These are phyloP conservation scores for Calonectria multiphialidica DNA, from an alignment of 2,329 filamentous ascomycete genomes.

Conservation along the genomic window DNA sequence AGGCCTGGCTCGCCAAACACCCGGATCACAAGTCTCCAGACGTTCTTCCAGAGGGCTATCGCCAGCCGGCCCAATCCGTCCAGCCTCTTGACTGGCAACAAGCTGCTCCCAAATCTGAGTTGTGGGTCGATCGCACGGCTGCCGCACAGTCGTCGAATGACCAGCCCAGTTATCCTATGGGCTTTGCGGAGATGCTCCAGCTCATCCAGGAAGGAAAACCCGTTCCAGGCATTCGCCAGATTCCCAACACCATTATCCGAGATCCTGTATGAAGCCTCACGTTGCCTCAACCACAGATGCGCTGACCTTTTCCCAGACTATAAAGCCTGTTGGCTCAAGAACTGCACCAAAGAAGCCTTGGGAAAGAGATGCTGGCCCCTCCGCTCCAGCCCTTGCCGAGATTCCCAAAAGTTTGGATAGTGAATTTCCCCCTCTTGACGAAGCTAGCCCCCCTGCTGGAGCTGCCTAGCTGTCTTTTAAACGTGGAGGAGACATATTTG, in stretches of 20 bases:
- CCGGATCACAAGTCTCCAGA: constrained; percentile 50
- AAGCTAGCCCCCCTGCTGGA: constrained; percentile 16
- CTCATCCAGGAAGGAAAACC: constrained; percentile 85
- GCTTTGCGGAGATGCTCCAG: constrained; percentile 87
- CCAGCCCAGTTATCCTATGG: constrained; percentile 81
- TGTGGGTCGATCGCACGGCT: constrained; percentile 57
- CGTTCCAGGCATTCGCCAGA: constrained; percentile 88
- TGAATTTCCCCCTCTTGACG: constrained; percentile 50
- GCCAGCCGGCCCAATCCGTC: constrained; percentile 12
- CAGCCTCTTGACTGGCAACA: constrained; percentile 59
- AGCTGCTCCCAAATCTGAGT: constrained; percentile 61
- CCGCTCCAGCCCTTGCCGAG: constrained; percentile 33
- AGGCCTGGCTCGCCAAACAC: constrained; percentile 66
- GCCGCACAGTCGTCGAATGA: constrained; percentile 40
- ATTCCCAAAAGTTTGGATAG: constrained; percentile 46
- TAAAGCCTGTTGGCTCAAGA: constrained; percentile 62
- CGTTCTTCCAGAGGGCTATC: constrained; percentile 52
- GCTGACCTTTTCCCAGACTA: constrained; percentile 50
- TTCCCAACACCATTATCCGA: constrained; percentile 82
- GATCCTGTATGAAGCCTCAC: constrained; percentile 68
- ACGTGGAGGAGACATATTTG: neutral
- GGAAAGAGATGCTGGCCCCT: constrained; percentile 70
- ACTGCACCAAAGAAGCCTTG: constrained; percentile 75
- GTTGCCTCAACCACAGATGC: neutral
- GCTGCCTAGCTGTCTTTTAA: neutral